A percentile compares a stretch with the other conserved stretches of the same genome.
Conservation (phyloP, 768 basidiomycete genomes). For the Plicaturopsis crispa region DNA sequence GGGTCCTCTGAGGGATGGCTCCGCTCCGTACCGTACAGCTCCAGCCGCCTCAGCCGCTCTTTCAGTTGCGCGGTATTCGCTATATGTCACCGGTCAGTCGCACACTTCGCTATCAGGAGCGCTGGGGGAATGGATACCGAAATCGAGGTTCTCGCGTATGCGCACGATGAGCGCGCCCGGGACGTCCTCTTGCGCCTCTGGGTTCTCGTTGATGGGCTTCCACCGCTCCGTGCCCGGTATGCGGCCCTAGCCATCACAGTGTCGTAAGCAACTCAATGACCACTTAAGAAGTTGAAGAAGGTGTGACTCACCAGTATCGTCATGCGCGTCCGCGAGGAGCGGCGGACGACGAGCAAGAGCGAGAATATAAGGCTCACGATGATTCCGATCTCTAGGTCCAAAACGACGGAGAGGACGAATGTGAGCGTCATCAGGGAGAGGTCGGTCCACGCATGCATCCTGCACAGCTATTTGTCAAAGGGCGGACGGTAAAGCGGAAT, state of each 20-base stretch:
- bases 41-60: slow-evolving; percentile 77
- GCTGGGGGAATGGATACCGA: slow-evolving; percentile 44
- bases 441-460: slow-evolving; percentile 93
- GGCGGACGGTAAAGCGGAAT: too few species aligned
- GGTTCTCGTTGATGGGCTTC: slow-evolving; percentile 86
- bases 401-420: slow-evolving; percentile 80
- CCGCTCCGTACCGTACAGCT: slow-evolving; percentile 75
- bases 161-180: slow-evolving; percentile 82
- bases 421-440: slow-evolving; percentile 82
- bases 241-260: slow-evolving; percentile 51
- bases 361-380: slow-evolving; percentile 85
- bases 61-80: slow-evolving; percentile 96
- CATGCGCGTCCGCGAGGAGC: slow-evolving; percentile 86
- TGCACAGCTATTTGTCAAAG: slow-evolving; percentile 18
- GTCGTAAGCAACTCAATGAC: background rate
- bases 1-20: slow-evolving; percentile 90
- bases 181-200: slow-evolving; percentile 73
- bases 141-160: slow-evolving; percentile 86
- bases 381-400: slow-evolving; percentile 90
- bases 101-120: background rate
- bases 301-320: slow-evolving; percentile 64
- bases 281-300: background rate
- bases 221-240: slow-evolving; percentile 85
- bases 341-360: slow-evolving; percentile 81
- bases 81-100: slow-evolving; percentile 17